These are phyloP conservation scores for Trichoderma endophyticum DNA, from an alignment of 2,329 filamentous ascomycete genomes.

Conservation along the genomic window DNA sequence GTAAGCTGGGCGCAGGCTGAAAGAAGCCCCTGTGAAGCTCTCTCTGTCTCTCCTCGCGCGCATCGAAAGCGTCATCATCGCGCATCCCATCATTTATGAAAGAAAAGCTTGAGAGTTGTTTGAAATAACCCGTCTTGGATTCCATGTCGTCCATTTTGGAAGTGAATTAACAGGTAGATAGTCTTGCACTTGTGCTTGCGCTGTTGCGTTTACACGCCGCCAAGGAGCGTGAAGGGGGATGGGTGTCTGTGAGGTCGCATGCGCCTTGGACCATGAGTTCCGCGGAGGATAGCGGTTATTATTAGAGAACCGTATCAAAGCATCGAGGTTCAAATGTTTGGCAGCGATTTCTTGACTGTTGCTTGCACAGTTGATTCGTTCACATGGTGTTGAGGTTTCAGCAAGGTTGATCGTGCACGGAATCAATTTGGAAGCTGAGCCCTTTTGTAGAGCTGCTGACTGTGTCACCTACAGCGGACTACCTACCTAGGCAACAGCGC, in stretches of 20 bases:
- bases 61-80: slow-evolving; percentile 31
- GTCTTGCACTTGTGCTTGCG: background rate
- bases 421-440: background rate
- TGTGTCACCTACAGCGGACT: background rate
- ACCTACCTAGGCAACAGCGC: background rate
- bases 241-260: background rate
- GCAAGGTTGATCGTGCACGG: background rate
- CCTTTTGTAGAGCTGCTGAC: background rate
- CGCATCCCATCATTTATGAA: background rate
- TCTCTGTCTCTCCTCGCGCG: slow-evolving; percentile 34
- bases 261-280: background rate
- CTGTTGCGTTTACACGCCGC: background rate
- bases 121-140: slow-evolving; percentile 48
- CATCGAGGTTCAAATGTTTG: background rate
- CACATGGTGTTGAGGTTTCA: background rate
- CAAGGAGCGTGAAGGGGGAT: background rate
- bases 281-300: background rate
- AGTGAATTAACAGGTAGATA: too few species aligned
- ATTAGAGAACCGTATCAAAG: background rate
- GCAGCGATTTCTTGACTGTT: background rate
- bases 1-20: background rate
- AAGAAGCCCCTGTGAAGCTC: slow-evolving; percentile 31
- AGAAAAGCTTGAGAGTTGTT: slow-evolving; percentile 34
- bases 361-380: background rate
- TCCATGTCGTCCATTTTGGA: slow-evolving; percentile 17